phyloP scores from a whole-genome alignment of 2,329 filamentous ascomycete species.

The Calonectria naviculata region DNA sequence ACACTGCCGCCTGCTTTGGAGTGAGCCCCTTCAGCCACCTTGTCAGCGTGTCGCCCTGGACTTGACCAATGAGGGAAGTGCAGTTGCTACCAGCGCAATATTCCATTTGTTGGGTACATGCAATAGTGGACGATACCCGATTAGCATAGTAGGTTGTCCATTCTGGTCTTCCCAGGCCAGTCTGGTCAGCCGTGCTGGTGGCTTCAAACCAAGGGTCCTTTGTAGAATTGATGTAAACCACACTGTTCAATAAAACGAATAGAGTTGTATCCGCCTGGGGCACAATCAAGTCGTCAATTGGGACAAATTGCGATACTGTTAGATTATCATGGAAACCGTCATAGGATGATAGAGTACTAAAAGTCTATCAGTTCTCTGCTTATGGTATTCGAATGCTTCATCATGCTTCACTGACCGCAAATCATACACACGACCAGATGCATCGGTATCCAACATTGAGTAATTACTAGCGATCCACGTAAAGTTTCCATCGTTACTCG shows the following conservation, averaged over 20 bases:
- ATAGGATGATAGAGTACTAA: not conserved
- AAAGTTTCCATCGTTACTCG: not conserved
- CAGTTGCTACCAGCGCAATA: not conserved
- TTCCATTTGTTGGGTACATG: not conserved
- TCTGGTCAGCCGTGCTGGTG: not conserved
- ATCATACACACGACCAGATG: not conserved
- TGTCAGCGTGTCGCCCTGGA: fast-evolving
- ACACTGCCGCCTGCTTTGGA: not conserved
- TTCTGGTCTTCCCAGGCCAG: not conserved
- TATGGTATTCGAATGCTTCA: not conserved
- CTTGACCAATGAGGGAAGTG: not conserved
- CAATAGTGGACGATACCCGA: not conserved
- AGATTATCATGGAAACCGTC: not conserved
- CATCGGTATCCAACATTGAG: not conserved
- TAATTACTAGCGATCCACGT: not conserved
- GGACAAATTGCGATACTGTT: not conserved
- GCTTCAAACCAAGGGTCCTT: not conserved
- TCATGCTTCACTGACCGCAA: not conserved
- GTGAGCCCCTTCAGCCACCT: not conserved
- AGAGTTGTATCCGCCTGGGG: not conserved
- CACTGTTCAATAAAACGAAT: not conserved
- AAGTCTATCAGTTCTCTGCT: not conserved
- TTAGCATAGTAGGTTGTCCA: not conserved
- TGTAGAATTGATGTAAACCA: not conserved
- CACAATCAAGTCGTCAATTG: not conserved